These are phyloP conservation scores for Rostrohypoxylon terebratum DNA, from an alignment of 495 filamentous ascomycete genomes.

Conservation along the genomic window DNA sequence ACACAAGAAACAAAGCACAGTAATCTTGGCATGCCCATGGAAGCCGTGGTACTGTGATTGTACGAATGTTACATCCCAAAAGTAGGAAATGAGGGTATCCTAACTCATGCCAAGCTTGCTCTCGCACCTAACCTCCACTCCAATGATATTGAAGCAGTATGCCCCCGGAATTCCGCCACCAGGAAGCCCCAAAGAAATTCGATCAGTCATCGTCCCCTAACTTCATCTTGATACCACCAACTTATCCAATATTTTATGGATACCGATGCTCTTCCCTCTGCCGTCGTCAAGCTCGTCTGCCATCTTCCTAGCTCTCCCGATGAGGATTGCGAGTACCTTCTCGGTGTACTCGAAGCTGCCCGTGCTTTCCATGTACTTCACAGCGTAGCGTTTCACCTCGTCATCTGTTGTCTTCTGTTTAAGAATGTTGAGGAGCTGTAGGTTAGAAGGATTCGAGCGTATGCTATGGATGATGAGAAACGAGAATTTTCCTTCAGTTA, in stretches of 20 bases:
- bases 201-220: background rate
- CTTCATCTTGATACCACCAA: slow-evolving; percentile 49
- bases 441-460: slow-evolving; percentile 79
- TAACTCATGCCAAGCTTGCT: slow-evolving; percentile 29
- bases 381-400: slow-evolving; percentile 90
- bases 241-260: slow-evolving; percentile 65
- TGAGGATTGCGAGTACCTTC: slow-evolving; percentile 74
- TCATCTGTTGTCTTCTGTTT: slow-evolving; percentile 88
- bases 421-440: slow-evolving; percentile 89
- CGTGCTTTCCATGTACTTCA: slow-evolving; percentile 89
- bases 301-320: slow-evolving; percentile 72
- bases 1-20: background rate
- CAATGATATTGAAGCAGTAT: background rate
- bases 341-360: slow-evolving; percentile 90
- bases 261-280: slow-evolving; percentile 55
- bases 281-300: slow-evolving; percentile 74
- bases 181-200: background rate
- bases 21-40: background rate
- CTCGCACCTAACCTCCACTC: slow-evolving; percentile 20
- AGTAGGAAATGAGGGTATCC: slow-evolving; percentile 45
- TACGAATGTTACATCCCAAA: background rate
- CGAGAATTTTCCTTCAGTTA: slow-evolving; percentile 98
- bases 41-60: background rate
- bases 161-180: background rate
- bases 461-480: slow-evolving; percentile 98